A percentile compares a stretch with the other conserved stretches of the same genome.
phyloP scores from a whole-genome alignment of 2,329 filamentous ascomycete species.

The Alternaria alternata region DNA sequence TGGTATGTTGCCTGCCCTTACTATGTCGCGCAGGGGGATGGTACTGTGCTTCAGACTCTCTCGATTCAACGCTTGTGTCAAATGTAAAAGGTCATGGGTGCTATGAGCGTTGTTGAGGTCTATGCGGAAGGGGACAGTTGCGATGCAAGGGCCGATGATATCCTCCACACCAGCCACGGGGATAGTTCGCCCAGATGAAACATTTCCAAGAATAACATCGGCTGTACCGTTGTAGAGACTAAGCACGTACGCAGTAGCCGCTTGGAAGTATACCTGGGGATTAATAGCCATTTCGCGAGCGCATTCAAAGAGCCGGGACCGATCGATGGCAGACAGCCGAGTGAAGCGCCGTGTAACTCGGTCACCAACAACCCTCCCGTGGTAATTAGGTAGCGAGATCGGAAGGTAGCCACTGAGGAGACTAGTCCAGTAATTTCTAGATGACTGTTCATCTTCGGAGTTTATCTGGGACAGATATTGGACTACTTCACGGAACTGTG shows the following conservation, averaged over 20 bases:
- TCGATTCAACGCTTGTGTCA: slow-evolving; percentile 71
- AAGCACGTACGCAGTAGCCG: slow-evolving; percentile 72
- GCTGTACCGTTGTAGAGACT: slow-evolving; percentile 67
- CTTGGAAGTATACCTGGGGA: slow-evolving; percentile 78
- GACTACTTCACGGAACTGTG: slow-evolving; percentile 69
- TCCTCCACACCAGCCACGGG: slow-evolving; percentile 74
- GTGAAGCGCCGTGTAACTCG: slow-evolving; percentile 19
- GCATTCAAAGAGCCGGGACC: slow-evolving; percentile 18
- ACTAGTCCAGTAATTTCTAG: slow-evolving; percentile 72
- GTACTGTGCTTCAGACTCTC: slow-evolving; percentile 69
- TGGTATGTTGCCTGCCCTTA: slow-evolving; percentile 64
- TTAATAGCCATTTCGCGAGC: slow-evolving; percentile 58
- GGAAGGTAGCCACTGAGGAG: slow-evolving; percentile 67
- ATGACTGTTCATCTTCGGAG: neutral
- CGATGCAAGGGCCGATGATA: slow-evolving; percentile 81
- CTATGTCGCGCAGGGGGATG: slow-evolving; percentile 74
- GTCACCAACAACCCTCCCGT: slow-evolving; percentile 43
- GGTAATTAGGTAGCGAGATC: slow-evolving; percentile 66
- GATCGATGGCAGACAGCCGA: slow-evolving; percentile 32
- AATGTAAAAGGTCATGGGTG: slow-evolving; percentile 68
- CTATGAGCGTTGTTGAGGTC: slow-evolving; percentile 62
- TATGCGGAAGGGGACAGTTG: slow-evolving; percentile 76
- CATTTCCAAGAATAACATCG: slow-evolving; percentile 78
- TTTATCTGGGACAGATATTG: slow-evolving; percentile 54
- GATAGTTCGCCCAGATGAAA: slow-evolving; percentile 83